Evolutionary conservation across 2,329 filamentous ascomycete species (phyloP).

Genomic region (Elsinoe australis): DNA sequence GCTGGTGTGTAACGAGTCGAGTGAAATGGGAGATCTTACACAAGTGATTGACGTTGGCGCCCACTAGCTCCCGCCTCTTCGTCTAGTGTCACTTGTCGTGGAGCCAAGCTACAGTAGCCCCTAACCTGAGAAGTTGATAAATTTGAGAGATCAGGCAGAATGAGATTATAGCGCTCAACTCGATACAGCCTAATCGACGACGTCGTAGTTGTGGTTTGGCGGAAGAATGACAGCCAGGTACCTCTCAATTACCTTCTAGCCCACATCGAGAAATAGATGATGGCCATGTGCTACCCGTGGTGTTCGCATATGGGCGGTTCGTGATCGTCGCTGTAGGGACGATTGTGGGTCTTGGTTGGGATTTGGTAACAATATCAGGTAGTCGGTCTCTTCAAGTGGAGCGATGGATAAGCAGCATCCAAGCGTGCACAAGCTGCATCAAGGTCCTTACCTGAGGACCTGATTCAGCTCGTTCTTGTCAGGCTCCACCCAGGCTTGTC

Average conservation of each 20-base stretch:
- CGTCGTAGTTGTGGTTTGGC: too few species aligned
- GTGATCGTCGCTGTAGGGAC: too few species aligned
- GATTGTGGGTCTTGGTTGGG: too few species aligned
- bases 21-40: slow-evolving; percentile 1
- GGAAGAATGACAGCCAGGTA: too few species aligned
- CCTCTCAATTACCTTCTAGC: too few species aligned
- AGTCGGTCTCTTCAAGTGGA: not conserved
- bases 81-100: slow-evolving; percentile 5
- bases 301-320: too few species aligned
- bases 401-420: slow-evolving; percentile 1
- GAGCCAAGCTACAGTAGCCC: slow-evolving; percentile 6
- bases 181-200: not conserved
- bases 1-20: slow-evolving; percentile 3
- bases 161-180: too few species aligned
- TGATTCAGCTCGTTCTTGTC: not conserved
- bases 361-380: not conserved
- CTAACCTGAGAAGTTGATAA: too few species aligned
- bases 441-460: not conserved
- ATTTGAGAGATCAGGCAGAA: too few species aligned
- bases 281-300: too few species aligned
- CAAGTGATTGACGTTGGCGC: slow-evolving; percentile 4
- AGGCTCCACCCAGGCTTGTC: not conserved
- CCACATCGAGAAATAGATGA: too few species aligned
- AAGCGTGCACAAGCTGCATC: slow-evolving; percentile 11
- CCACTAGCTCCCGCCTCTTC: not conserved